These are phyloP conservation scores for Penicillium sp. DNA, from an alignment of 2,329 filamentous ascomycete species.

Conservation along the genomic window DNA sequence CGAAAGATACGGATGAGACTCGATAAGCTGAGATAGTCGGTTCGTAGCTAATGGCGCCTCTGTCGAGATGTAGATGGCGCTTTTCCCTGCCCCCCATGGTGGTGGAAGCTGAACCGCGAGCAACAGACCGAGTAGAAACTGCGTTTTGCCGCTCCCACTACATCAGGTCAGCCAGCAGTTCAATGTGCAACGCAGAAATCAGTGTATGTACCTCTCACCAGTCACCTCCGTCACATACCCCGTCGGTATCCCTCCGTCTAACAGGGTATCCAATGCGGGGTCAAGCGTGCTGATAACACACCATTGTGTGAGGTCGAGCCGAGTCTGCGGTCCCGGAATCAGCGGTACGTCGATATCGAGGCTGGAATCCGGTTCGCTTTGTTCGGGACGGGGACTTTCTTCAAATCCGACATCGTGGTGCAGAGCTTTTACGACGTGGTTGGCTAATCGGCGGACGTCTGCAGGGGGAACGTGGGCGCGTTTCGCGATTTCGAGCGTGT, in stretches of 20 bases:
- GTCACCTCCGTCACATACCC: slow-evolving; percentile 87
- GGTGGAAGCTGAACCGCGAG: slow-evolving; percentile 81
- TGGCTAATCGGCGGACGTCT: slow-evolving; percentile 76
- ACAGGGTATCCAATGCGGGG: slow-evolving; percentile 67
- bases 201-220: slow-evolving; percentile 72
- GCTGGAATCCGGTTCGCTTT: slow-evolving; percentile 29
- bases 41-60: slow-evolving; percentile 83
- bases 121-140: slow-evolving; percentile 84
- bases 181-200: background rate
- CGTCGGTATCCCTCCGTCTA: slow-evolving; percentile 79
- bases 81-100: slow-evolving; percentile 70
- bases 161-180: slow-evolving; percentile 5
- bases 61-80: slow-evolving; percentile 92
- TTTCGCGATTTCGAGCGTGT: slow-evolving; percentile 81
- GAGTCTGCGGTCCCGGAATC: slow-evolving; percentile 32
- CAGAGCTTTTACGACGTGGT: slow-evolving; percentile 69
- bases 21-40: slow-evolving; percentile 79
- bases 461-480: slow-evolving; percentile 80
- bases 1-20: slow-evolving; percentile 65
- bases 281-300: slow-evolving; percentile 80
- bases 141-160: slow-evolving; percentile 90
- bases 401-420: slow-evolving; percentile 64
- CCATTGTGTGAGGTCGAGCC: slow-evolving; percentile 48
- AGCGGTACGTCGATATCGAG: slow-evolving; percentile 26
- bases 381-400: slow-evolving; percentile 14